These are phyloP conservation scores for Silene noctiflora DNA, from an alignment of 179 eudicot species.

Conservation along the genomic window DNA sequence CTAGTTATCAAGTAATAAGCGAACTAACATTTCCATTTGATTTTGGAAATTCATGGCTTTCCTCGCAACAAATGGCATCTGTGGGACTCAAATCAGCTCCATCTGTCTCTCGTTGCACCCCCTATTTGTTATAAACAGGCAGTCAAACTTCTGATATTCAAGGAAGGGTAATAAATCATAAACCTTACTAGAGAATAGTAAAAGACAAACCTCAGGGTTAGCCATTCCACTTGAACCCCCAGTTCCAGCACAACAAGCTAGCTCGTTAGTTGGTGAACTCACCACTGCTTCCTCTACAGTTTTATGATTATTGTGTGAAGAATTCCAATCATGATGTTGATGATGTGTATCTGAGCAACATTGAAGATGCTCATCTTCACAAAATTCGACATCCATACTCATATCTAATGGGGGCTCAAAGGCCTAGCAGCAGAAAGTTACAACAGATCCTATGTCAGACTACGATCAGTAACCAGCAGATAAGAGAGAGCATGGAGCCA, in stretches of 20 bases:
- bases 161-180: conserved; percentile 2
- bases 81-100: conserved; percentile 30
- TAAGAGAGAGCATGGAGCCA: not conserved
- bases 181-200: conserved; percentile 8
- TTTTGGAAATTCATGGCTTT: conserved; percentile 19
- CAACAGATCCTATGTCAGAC: not conserved
- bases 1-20: not conserved
- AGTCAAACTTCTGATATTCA: conserved; percentile 36
- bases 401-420: conserved; percentile 92
- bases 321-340: conserved; percentile 33
- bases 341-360: conserved; percentile 35
- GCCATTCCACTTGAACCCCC: conserved; percentile 23
- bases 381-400: conserved; percentile 51
- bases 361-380: conserved; percentile 43
- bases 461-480: conserved; percentile 12
- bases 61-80: conserved; percentile 22
- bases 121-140: conserved; percentile 48
- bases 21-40: conserved; percentile 54
- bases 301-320: conserved; percentile 36
- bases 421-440: conserved; percentile 48
- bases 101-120: conserved; percentile 29
- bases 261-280: conserved; percentile 26
- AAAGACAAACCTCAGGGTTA: conserved; percentile 31
- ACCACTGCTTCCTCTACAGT: conserved; percentile 29
- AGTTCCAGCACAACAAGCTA: conserved; percentile 27